Evolutionary conservation across 139 green algal genomes (phyloP), one percentile per base, ranked within the genome.

Genomic region (Eudorina sp.): DNA sequence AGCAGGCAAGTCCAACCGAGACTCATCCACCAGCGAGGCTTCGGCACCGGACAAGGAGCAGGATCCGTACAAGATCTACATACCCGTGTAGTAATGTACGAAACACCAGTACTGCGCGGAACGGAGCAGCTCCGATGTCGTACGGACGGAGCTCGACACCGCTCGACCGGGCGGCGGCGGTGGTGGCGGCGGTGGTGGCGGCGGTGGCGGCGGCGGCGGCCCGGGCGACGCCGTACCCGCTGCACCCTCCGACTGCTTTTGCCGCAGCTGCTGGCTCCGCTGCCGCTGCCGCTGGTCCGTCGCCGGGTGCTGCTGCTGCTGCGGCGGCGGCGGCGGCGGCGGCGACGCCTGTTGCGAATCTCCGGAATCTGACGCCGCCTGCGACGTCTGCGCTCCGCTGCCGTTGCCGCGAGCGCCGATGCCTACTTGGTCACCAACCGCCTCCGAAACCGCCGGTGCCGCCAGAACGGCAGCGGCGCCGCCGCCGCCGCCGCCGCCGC

Each of bases 71-170:
- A 58, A 58, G 51, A 58, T 58, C n/a, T 9, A 41, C 83, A 0
- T 36, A 88, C 83, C 83, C n/a, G 83, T 88, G 66, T 88, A 88
- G 38, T 68, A 81, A 68, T 88, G 83, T 27, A 88, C 51, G 36
- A 88, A 88, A 68, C 83, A 88, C 83, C 83, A 88, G 83, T 48
- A 88, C 68, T 80, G 83, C 34, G 83, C 66, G 9, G 83, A 81
- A 0, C 51, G 25, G 5, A 88, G 38, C 21, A 88, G 66, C 23
- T 88, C 83, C 0, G 66, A 19, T 0, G 83, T 72, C 2, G 23
- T 60, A 9, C 58, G 62, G 2, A 84, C 45, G 0, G 27, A 29
- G 38, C 38, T 70, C 1, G 55, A 27, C 53, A 85, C 78, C 38
- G 55, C 78, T 7, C 78, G 55, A 29, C 60, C 80, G 0, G 80